A percentile compares a stretch with the other conserved stretches of the same genome.
phyloP scores from a whole-genome alignment of 176 grass and related monocot genomes.

The Miscanthus lutarioriparius region DNA sequence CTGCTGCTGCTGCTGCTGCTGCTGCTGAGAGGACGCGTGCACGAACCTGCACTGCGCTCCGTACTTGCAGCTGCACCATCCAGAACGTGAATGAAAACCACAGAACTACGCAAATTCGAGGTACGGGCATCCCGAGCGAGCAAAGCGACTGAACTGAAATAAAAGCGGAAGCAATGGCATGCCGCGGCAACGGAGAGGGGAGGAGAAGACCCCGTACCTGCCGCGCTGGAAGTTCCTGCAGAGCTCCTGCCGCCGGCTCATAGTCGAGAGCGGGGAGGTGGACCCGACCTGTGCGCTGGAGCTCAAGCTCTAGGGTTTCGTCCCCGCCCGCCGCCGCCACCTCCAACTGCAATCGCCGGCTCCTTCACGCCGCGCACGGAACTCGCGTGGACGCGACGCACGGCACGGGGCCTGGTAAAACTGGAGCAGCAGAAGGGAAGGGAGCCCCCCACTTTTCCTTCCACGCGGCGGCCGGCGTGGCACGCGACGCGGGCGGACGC shows the following conservation, averaged over 20 bases:
- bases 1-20: constrained; percentile 41
- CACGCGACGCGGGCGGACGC: background rate
- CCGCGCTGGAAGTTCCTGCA: constrained; percentile 82
- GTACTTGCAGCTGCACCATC: constrained; percentile 68
- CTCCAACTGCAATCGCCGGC: background rate
- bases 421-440: background rate
- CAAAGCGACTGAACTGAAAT: background rate
- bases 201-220: constrained; percentile 31
- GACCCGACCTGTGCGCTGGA: background rate
- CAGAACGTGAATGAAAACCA: constrained; percentile 9
- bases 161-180: background rate
- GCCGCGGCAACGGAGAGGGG: background rate
- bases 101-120: background rate
- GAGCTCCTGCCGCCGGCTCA: constrained; percentile 67
- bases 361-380: background rate
- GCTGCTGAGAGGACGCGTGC: constrained; percentile 47
- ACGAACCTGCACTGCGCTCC: constrained; percentile 75
- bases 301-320: constrained; percentile 28
- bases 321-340: background rate
- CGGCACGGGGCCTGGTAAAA: background rate
- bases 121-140: background rate
- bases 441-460: background rate
- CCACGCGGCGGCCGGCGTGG: background rate
- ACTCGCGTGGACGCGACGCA: background rate
- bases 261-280: background rate